Conservation (phyloP, 495 filamentous ascomycete genomes). For the Neurospora tetraspora region DNA sequence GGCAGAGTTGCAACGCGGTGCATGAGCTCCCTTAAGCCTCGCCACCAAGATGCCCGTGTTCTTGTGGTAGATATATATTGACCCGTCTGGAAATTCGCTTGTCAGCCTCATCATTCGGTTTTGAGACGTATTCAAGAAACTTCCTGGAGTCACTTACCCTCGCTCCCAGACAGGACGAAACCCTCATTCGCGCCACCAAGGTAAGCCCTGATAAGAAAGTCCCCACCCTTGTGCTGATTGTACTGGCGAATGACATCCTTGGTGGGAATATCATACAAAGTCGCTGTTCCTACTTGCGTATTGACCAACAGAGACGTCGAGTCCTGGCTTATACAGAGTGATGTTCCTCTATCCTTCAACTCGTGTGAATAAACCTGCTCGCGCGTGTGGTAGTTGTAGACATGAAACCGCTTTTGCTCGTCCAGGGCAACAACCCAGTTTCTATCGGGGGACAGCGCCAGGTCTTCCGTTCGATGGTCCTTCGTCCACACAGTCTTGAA, state of each 20-base stretch:
- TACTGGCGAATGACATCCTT: constrained; percentile 63
- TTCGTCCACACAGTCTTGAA: constrained; percentile 49
- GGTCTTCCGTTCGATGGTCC: constrained; percentile 72
- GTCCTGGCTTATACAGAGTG: constrained; percentile 70
- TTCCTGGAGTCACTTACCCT: constrained; percentile 49
- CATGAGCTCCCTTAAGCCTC: constrained; percentile 58
- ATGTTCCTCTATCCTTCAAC: constrained; percentile 58
- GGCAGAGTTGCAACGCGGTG: constrained; percentile 74
- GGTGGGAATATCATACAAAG: constrained; percentile 66
- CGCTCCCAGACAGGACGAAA: constrained; percentile 83
- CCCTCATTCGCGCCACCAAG: constrained; percentile 88
- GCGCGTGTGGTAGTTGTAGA: constrained; percentile 69
- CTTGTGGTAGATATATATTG: constrained; percentile 85
- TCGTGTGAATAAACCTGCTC: constrained; percentile 65
- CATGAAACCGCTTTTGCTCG: constrained; percentile 55
- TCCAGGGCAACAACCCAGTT: constrained; percentile 68
- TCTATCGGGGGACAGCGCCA: constrained; percentile 72
- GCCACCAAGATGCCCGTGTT: constrained; percentile 66
- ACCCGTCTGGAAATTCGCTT: constrained; percentile 46
- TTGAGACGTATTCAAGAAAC: not conserved
- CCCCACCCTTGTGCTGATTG: constrained; percentile 57
- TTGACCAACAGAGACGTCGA: constrained; percentile 75
- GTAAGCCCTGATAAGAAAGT: constrained; percentile 66
- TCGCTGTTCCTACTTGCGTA: constrained; percentile 61
- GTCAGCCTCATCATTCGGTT: not conserved